A percentile compares a stretch with the other conserved stretches of the same genome.
Conservation (phyloP, 768 basidiomycete genomes). For the Trametes cubensis region DNA sequence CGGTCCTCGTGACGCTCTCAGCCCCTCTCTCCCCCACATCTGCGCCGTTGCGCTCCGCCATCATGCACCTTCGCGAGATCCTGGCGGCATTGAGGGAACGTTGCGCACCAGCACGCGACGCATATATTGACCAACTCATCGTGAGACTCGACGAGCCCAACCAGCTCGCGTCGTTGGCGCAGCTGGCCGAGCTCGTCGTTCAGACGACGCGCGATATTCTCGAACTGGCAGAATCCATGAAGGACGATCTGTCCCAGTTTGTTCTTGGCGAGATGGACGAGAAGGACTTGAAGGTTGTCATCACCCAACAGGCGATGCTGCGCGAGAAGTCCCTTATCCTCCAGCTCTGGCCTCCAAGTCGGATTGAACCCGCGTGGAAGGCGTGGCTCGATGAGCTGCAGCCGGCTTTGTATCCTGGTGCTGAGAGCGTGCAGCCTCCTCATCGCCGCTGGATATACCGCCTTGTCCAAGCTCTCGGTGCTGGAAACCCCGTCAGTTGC, state of each 20-base stretch:
- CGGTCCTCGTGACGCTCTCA: slow-evolving; percentile 52
- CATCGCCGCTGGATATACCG: slow-evolving; percentile 27
- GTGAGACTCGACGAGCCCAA: slow-evolving; percentile 37
- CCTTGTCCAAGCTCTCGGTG: slow-evolving; percentile 30
- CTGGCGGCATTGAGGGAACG: slow-evolving; percentile 55
- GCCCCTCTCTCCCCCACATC: slow-evolving; percentile 68
- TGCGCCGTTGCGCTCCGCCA: slow-evolving; percentile 61
- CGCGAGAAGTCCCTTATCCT: slow-evolving; percentile 59
- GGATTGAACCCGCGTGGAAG: slow-evolving; percentile 33
- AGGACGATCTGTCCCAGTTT: slow-evolving; percentile 66
- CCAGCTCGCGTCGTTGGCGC: slow-evolving; percentile 28
- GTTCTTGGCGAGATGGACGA: slow-evolving; percentile 70
- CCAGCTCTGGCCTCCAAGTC: slow-evolving; percentile 48
- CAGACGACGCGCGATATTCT: slow-evolving; percentile 53
- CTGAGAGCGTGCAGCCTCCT: slow-evolving; percentile 9
- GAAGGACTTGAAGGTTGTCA: slow-evolving; percentile 50
- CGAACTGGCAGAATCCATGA: slow-evolving; percentile 62
- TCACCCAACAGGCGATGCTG: slow-evolving; percentile 54
- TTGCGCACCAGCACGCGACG: slow-evolving; percentile 69
- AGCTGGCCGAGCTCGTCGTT: slow-evolving; percentile 51
- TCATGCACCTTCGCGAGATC: slow-evolving; percentile 57
- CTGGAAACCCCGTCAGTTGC: slow-evolving; percentile 30
- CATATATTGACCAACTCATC: slow-evolving; percentile 50
- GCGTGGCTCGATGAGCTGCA: slow-evolving; percentile 29
- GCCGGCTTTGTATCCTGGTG: slow-evolving; percentile 5